Evolutionary conservation across 2,329 filamentous ascomycete genomes (phyloP), one percentile per base, ranked within the genome.

Genomic region (Corynespora cassiicola): DNA sequence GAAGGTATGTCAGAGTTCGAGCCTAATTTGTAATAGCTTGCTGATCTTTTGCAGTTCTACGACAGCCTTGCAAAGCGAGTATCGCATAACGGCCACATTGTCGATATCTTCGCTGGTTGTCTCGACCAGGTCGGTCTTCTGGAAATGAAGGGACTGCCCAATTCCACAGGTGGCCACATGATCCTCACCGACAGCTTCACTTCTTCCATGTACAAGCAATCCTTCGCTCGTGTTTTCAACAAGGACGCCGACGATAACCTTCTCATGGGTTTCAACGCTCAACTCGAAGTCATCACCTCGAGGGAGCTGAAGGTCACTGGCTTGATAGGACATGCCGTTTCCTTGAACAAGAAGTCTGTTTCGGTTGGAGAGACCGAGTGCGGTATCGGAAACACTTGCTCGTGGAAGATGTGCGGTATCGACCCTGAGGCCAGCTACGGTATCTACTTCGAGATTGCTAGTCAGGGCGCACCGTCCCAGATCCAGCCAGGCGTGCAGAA

Each of bases 351-450:
- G 75, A 99, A 99, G 67, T 97, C 94, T 0, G 87, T 88, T 7
- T 96, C 90, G 2, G 94, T 99, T 9, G 94, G 94, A 36, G 94
- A 99, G 75, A 97, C 94, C 0, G 94, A 99, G 68, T 96, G 92
- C 59, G 94, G 94, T 61, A 96, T 99, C 57, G 94, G 94, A 51
- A 97, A 97, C 66, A 99, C 94, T 1, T 97, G 92, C 71, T 92
- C 91, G 3, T 99, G 94, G 94, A 99, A 99, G 74, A 96, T 99
- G 92, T 97, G 94, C 61, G 91, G 90, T 54, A 96, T 99, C 54
- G 91, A 97, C 58, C 94, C 94, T 8, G 87, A 85, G 38, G 85
- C 94, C 20, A 96, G 90, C 61, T 97, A 97, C 60, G 94, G 90
- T 45, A 81, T 99, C 48, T 99, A 97, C 73, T 99, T 97, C 58